phyloP scores from a whole-genome alignment of 164 flowering plant genomes.

The Kingdonia uniflora region DNA sequence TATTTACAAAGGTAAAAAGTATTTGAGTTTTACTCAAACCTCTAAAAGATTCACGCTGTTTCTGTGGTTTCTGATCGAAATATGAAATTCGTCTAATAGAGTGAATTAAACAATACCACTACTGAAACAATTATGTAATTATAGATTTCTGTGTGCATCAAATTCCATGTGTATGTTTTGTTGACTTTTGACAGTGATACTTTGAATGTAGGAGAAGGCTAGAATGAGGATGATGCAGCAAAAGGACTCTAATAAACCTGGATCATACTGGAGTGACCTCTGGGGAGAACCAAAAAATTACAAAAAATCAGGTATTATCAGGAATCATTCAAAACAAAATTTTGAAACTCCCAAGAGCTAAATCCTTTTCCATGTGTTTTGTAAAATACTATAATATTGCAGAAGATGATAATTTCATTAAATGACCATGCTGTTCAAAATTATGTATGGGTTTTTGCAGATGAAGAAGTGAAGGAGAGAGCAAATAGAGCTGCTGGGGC shows the following conservation, averaged over 20 bases:
- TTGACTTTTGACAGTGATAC: not conserved
- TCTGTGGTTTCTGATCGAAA: too few species aligned
- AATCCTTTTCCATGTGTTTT: too few species aligned
- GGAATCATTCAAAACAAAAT: not conserved
- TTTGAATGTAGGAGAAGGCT: slow-evolving; percentile 55
- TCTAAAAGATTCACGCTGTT: too few species aligned
- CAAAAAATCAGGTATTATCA: slow-evolving; percentile 43
- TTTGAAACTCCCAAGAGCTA: not conserved
- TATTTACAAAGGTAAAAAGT: too few species aligned
- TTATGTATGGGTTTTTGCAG: slow-evolving; percentile 27
- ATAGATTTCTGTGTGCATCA: too few species aligned
- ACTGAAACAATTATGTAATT: too few species aligned
- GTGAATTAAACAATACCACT: too few species aligned
- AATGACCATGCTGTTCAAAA: not conserved
- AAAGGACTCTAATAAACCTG: slow-evolving; percentile 38
- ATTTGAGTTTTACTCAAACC: too few species aligned
- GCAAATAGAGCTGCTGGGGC: slow-evolving; percentile 81
- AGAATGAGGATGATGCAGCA: slow-evolving; percentile 56
- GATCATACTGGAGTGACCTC: slow-evolving; percentile 60
- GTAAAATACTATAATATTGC: too few species aligned
- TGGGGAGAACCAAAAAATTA: slow-evolving; percentile 61
- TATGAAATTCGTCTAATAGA: too few species aligned
- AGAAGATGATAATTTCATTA: too few species aligned
- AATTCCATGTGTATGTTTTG: not conserved
- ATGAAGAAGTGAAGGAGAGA: slow-evolving; percentile 71